phyloP scores from a whole-genome alignment of 139 green algal species.

The Tetraselmis striata region DNA sequence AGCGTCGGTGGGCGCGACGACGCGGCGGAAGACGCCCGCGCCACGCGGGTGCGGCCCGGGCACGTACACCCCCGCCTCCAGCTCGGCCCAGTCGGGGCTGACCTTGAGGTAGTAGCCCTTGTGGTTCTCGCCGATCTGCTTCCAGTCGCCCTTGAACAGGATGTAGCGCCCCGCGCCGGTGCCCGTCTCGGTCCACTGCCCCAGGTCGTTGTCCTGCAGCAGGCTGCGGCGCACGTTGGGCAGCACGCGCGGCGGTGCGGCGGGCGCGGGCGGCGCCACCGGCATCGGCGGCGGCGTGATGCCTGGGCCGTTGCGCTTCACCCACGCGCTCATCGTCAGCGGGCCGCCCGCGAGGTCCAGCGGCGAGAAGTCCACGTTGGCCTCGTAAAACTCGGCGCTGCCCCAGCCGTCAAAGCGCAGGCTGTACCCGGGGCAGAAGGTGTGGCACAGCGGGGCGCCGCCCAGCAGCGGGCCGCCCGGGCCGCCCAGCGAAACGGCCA shows the following conservation, averaged over 20 bases:
- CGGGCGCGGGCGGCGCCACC: not conserved
- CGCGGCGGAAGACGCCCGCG: constrained; percentile 8
- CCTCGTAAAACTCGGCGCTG: constrained; percentile 16
- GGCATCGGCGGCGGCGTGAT: constrained; percentile 1
- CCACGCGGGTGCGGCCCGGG: not conserved
- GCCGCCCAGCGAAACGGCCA: not conserved
- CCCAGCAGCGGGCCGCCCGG: not conserved
- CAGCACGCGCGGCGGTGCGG: not conserved
- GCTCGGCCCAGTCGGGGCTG: constrained; percentile 3
- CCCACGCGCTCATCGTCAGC: constrained; percentile 17
- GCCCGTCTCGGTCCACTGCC: not conserved
- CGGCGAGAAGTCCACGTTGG: not conserved
- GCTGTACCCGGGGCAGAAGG: constrained; percentile 11
- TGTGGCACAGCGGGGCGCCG: not conserved
- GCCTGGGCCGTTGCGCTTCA: constrained; percentile 9
- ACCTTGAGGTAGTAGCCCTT: constrained; percentile 19
- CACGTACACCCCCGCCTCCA: constrained; percentile 21
- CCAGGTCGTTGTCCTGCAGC: not conserved
- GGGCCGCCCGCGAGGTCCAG: constrained; percentile 6
- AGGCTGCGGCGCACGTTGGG: not conserved
- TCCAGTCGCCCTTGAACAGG: constrained; percentile 17
- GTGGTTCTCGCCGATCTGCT: constrained; percentile 6
- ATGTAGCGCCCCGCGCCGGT: constrained; percentile 8
- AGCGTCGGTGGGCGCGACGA: not conserved
- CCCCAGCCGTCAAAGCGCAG: constrained; percentile 15